Evolutionary conservation across 768 basidiomycete genomes (phyloP), one percentile per base, ranked within the genome.

Genomic region (Epithele typhae): DNA sequence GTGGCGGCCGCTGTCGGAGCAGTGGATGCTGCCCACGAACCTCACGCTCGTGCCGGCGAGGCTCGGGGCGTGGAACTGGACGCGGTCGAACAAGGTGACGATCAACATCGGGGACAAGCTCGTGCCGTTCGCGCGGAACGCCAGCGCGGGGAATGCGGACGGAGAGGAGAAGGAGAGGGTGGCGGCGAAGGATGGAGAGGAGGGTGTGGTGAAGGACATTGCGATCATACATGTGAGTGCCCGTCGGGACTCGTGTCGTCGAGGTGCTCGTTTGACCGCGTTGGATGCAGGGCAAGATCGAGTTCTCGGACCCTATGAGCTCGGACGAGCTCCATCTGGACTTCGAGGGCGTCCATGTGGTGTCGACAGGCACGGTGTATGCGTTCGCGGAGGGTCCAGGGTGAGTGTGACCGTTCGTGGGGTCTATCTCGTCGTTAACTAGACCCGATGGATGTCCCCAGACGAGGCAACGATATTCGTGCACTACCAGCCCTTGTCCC

Each of bases 341-440:
- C 49, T 82, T 92, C 51, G 82, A 85, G 59, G 89, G 85, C 1
- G 70, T 91, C 19, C 88, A 91, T 62, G 82, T 89, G 59, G 55
- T 86, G 10, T 62, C 72, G 21, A 84, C 85, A 45, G 89, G 89
- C 0, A 76, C 85, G 0, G 75, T 92, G n/a, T 87, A 82, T 57
- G 89, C 85, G 2, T 72, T 87, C 40, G 85, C 82, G 15, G 76
- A 79, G 53, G 76, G 81, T 4, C 58, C 61, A 15, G 82, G 81
- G 88, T 89, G 52, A 52, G 73, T 52, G 8, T n/a, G n/a, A n/a
- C n/a, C n/a, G n/a, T n/a, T n/a, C n/a, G n/a, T n/a, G n/a, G 6
- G 18, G 37, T 38, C 17, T 38, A 10, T 10, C 17, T 23, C 37
- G 17, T 10, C 37, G 11, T 14, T 38, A 12, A 12, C 22, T 14